Evolutionary conservation across 108 stramenopile genomes (phyloP).

Genomic region (Skeletonema potamos): DNA sequence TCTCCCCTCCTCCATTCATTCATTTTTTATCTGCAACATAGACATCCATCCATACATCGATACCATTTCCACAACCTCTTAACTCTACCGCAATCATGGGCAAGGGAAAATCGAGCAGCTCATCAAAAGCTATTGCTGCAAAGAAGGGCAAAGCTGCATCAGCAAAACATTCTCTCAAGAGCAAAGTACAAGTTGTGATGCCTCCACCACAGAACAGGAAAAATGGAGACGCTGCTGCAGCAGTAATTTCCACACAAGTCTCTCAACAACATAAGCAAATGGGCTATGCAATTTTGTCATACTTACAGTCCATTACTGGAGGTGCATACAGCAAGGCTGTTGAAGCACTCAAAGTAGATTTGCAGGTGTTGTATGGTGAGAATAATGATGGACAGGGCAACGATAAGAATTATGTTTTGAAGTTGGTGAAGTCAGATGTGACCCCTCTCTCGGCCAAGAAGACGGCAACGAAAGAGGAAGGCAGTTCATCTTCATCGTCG

Average conservation of each 20-base stretch:
- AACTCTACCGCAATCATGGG: constrained; percentile 1
- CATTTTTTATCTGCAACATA: neutral
- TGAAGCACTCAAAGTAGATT: constrained; percentile 31
- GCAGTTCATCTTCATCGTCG: constrained; percentile 11
- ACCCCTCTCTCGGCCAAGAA: neutral
- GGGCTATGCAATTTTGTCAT: constrained; percentile 39
- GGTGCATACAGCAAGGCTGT: constrained; percentile 26
- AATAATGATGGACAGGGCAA: neutral
- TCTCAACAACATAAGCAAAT: constrained; percentile 38
- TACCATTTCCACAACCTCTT: too few species aligned
- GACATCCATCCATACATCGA: neutral
- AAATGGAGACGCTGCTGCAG: neutral
- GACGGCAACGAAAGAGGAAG: constrained; percentile 4
- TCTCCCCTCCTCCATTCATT: neutral
- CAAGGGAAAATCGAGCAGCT: constrained; percentile 12
- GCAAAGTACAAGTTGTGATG: neutral
- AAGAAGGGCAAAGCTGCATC: constrained; percentile 10
- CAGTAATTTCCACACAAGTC: constrained; percentile 11
- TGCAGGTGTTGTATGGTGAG: constrained; percentile 37
- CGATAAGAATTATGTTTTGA: constrained; percentile 16
- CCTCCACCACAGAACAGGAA: neutral
- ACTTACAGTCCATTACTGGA: constrained; percentile 30
- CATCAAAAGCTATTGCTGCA: constrained; percentile 6
- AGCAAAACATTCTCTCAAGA: constrained; percentile 6
- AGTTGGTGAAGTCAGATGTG: constrained; percentile 12